Evolutionary conservation across 2,329 filamentous ascomycete genomes (phyloP).

Genomic region (Paecilomyces sp.): DNA sequence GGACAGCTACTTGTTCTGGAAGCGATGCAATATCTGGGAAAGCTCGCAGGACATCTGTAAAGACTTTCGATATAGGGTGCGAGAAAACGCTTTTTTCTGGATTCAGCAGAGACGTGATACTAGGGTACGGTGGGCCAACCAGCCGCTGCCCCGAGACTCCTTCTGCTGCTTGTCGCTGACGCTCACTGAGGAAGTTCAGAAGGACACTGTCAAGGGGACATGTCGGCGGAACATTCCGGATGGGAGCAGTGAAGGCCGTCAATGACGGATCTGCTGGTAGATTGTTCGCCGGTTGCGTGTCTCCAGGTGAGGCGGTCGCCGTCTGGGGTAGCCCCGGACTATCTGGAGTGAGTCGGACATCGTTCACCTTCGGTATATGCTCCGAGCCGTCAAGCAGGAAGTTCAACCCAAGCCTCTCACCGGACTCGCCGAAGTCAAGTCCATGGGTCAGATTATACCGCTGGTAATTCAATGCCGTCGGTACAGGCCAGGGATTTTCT

Average conservation of each 20-base stretch:
- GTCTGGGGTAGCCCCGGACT: slow-evolving; percentile 14
- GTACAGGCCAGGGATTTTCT: slow-evolving; percentile 22
- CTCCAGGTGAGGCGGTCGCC: slow-evolving; percentile 14
- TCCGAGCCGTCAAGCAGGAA: slow-evolving; percentile 62
- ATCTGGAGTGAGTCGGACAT: slow-evolving; percentile 26
- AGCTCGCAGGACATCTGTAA: slow-evolving; percentile 77
- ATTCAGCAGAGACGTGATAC: slow-evolving; percentile 70
- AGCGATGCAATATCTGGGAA: slow-evolving; percentile 73
- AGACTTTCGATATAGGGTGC: slow-evolving; percentile 75
- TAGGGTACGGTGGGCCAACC: slow-evolving; percentile 71
- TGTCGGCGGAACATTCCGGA: slow-evolving; percentile 60
- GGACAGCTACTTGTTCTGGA: slow-evolving; percentile 72
- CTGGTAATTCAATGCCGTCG: slow-evolving; percentile 36
- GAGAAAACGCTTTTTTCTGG: slow-evolving; percentile 55
- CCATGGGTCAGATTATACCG: slow-evolving; percentile 43
- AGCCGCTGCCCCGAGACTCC: slow-evolving; percentile 59
- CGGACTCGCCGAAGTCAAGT: slow-evolving; percentile 50
- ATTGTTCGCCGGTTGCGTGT: slow-evolving; percentile 16
- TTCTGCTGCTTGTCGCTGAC: slow-evolving; percentile 58
- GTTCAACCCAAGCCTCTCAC: slow-evolving; percentile 63
- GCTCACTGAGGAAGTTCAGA: slow-evolving; percentile 67
- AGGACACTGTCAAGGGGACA: slow-evolving; percentile 75
- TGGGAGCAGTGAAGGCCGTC: slow-evolving; percentile 33
- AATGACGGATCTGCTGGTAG: slow-evolving; percentile 17
- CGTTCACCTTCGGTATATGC: slow-evolving; percentile 47